Base-by-base conservation (phyloP, 768 basidiomycete species). In the Crepidotus variabilis region DNA sequence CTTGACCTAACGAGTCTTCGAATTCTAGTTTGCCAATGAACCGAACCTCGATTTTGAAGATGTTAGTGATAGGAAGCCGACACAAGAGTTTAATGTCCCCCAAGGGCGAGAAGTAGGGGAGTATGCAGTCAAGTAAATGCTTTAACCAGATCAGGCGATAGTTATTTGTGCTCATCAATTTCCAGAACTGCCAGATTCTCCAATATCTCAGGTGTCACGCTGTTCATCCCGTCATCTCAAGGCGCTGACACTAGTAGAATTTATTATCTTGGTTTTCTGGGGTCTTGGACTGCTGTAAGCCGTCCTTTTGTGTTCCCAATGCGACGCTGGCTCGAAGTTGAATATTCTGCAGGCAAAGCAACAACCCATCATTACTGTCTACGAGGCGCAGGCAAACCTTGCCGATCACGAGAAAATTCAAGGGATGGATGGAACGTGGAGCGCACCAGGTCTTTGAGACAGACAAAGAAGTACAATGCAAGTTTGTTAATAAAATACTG, bases 321-420 rank as follows among this genome's bases (percentile, higher is more conserved):
- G 56, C 45, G 33, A 22, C 50, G 22, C 16, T 39, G 34, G 16
- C 32, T 22, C 56, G 22, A 47, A 8, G 28, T 3, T 23, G 60
- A 46, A 51, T 51, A 18, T 43, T 52, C 39, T 53, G 13, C 63
- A 95, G 92, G 80, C 88, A 45, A 93, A 90, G 64, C 75, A 75
- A 50, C 82, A 86, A 57, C 91, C 94, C 0, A 79, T 92, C 36
- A 81, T 95, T 54, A 87, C 92, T 0, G 85, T 96, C 11, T 97
- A 96, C 63, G 94, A 97, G 70, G 73, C 89, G 0, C 88, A 90
- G 60, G 90, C 94, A 8, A 94, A 93, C 61, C 74, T 89, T 28
- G 89, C 92, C 0, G 94, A 96, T 67, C 94, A 96, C 61, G 79
- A 85, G 58, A 93, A 92, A 72, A 88, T 93, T 49, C 85, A 84